phyloP scores from a whole-genome alignment of 768 basidiomycete genomes.

The Dictyophora rubrovolvata region DNA sequence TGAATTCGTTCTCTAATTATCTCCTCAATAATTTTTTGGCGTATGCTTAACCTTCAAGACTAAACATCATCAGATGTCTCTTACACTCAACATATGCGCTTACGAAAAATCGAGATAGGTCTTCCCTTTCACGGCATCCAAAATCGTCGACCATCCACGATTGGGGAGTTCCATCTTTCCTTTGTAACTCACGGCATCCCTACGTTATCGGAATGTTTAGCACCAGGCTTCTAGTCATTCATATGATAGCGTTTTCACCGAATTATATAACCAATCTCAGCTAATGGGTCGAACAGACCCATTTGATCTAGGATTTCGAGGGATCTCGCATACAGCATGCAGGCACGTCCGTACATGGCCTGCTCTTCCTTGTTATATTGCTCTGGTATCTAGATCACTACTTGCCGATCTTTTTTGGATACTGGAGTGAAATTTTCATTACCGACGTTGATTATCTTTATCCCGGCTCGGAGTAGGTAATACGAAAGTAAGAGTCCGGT shows the following conservation, averaged over 20 bases:
- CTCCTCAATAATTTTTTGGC: conserved; percentile 8
- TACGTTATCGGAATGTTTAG: neutral
- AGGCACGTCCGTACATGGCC: conserved; percentile 9
- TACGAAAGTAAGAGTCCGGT: neutral
- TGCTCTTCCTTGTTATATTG: neutral
- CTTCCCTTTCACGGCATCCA: conserved; percentile 2
- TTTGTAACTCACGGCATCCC: conserved; percentile 6
- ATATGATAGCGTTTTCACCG: neutral
- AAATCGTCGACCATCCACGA: conserved; percentile 6
- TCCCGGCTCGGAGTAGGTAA: neutral
- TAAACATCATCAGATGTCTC: neutral
- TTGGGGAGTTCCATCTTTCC: neutral
- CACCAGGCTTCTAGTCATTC: neutral
- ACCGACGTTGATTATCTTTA: conserved; percentile 2
- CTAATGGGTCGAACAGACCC: conserved; percentile 1
- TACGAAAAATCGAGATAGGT: conserved; percentile 6
- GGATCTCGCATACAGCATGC: conserved; percentile 7
- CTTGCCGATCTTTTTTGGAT: neutral
- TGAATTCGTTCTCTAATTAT: neutral
- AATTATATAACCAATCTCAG: conserved; percentile 2
- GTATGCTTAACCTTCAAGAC: conserved; percentile 4
- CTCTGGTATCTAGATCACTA: neutral
- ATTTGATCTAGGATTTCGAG: conserved; percentile 8
- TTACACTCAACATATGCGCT: neutral
- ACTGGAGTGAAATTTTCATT: neutral